Percentiles rank a stretch among this genome's conserved stretches.
phyloP scores from a whole-genome alignment of 495 filamentous ascomycete species.

The Rhizodiscina lignyota region DNA sequence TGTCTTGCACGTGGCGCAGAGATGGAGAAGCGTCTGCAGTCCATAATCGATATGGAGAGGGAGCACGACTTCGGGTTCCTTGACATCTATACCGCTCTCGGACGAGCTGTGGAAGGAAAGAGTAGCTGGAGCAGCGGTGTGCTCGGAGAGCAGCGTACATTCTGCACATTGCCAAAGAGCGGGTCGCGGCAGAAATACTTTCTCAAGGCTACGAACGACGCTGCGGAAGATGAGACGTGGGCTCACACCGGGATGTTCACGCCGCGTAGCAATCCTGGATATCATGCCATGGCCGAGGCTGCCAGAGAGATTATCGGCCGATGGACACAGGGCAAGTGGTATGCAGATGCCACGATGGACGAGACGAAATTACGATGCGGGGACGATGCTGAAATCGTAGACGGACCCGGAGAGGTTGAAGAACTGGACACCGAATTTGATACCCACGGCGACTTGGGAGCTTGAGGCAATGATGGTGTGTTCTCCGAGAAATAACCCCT shows the following conservation, averaged over 20 bases:
- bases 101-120: slow-evolving; percentile 32
- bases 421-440: too few relatives aligned
- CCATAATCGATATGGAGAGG: slow-evolving; percentile 37
- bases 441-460: too few relatives aligned
- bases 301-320: slow-evolving; percentile 44
- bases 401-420: not conserved
- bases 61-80: slow-evolving; percentile 48
- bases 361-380: not conserved
- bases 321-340: slow-evolving; percentile 31
- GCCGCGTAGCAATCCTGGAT: slow-evolving; percentile 64
- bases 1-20: slow-evolving; percentile 68
- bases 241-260: slow-evolving; percentile 87
- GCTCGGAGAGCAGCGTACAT: slow-evolving; percentile 52
- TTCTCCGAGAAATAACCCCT: too few relatives aligned
- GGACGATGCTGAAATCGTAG: too few relatives aligned
- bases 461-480: too few relatives aligned
- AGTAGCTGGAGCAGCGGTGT: slow-evolving; percentile 23
- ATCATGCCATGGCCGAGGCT: slow-evolving; percentile 45
- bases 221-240: slow-evolving; percentile 55
- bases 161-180: slow-evolving; percentile 61
- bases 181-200: slow-evolving; percentile 31
- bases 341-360: slow-evolving; percentile 9
- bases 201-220: slow-evolving; percentile 57
- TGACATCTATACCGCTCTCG: slow-evolving; percentile 73
- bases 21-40: slow-evolving; percentile 45